These are phyloP conservation scores for Jatropha multifida DNA, from an alignment of 441 rosid genomes.

Conservation along the genomic window DNA sequence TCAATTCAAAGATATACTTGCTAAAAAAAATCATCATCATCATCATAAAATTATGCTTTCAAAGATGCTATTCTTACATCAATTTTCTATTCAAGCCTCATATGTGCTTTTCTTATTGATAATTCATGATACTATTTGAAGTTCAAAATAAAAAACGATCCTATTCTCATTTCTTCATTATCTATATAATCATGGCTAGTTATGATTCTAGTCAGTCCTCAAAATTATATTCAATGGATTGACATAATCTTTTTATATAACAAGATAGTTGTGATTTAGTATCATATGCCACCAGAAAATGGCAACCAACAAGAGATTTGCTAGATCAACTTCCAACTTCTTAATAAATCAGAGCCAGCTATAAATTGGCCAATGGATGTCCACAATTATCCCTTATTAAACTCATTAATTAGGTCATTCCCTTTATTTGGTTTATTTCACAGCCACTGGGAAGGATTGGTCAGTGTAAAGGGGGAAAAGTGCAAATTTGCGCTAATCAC, in stretches of 20 bases:
- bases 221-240: slow-evolving; percentile 2
- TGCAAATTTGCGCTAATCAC: slow-evolving; percentile 8
- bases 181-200: neutral
- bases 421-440: slow-evolving; percentile 17
- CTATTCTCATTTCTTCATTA: neutral
- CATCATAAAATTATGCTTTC: neutral
- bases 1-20: slow-evolving; percentile 5
- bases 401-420: slow-evolving; percentile 20
- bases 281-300: slow-evolving; percentile 15
- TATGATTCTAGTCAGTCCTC: neutral
- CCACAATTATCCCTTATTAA: slow-evolving; percentile 15
- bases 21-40: neutral
- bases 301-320: slow-evolving; percentile 25
- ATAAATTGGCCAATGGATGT: slow-evolving; percentile 29
- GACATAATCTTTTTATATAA: neutral
- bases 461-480: slow-evolving; percentile 8
- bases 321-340: slow-evolving; percentile 19
- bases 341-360: neutral
- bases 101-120: neutral
- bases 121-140: neutral
- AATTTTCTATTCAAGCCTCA: neutral
- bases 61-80: neutral
- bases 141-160: neutral
- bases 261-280: neutral
- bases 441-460: slow-evolving; percentile 18